Evolutionary conservation across 805 yeast species (phyloP).

Genomic region (Zygotorulaspora sp.): DNA sequence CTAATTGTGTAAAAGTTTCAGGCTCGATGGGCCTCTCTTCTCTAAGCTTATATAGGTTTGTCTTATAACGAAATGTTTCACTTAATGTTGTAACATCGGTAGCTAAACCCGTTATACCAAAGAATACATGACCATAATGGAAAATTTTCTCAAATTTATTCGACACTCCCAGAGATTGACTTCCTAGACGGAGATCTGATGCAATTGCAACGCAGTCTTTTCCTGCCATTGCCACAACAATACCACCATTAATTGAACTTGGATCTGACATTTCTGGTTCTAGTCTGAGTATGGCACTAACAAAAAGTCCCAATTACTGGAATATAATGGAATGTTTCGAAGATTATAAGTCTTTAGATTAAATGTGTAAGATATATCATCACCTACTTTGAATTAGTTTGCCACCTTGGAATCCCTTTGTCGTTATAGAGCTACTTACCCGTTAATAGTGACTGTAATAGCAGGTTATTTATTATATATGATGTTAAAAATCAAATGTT

Average conservation of each 20-base stretch:
- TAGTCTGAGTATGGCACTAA: too few relatives aligned
- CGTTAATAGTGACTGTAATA: not conserved
- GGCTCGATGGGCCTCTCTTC: conserved; percentile 95
- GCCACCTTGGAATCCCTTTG: conserved; percentile 2
- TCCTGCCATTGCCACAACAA: conserved; percentile 98
- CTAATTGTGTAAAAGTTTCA: conserved; percentile 85
- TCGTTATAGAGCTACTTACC: too few relatives aligned
- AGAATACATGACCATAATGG: conserved; percentile 75
- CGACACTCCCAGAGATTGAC: conserved; percentile 86
- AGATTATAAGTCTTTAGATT: too few relatives aligned
- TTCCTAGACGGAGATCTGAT: conserved; percentile 88
- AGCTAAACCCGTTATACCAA: conserved; percentile 94
- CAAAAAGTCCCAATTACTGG: too few relatives aligned
- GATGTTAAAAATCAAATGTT: too few relatives aligned
- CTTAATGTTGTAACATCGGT: conserved; percentile 85
- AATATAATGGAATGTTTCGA: too few relatives aligned
- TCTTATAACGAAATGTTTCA: conserved; percentile 76
- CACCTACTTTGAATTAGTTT: too few relatives aligned
- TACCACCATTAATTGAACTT: conserved; percentile 82
- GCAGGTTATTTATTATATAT: not conserved
- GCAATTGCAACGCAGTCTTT: conserved; percentile 98
- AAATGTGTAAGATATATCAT: too few relatives aligned
- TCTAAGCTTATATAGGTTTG: conserved; percentile 81
- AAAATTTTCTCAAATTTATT: conserved; percentile 92
- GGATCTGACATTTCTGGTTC: conserved; percentile 68